Evolutionary conservation across 345 rosid species (phyloP).

Genomic region (Boechera divaricarpa): DNA sequence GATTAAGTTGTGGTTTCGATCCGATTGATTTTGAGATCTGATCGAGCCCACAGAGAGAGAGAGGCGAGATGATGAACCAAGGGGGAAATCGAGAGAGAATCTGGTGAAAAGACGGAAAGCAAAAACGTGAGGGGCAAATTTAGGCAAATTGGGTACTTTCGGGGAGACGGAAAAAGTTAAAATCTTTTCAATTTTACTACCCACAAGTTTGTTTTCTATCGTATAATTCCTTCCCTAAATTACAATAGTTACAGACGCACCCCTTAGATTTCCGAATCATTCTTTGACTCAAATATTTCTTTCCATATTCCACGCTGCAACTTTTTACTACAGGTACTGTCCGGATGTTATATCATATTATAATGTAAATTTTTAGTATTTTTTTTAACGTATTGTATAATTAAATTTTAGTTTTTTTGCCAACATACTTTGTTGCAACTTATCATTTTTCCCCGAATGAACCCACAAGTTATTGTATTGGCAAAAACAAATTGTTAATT

Average conservation of each 20-base stretch:
- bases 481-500: too few relatives aligned
- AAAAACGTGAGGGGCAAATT: conserved; percentile 21
- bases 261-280: background rate
- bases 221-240: conserved; percentile 1
- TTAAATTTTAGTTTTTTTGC: too few relatives aligned
- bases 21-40: conserved; percentile 52
- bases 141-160: conserved; percentile 11
- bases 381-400: too few relatives aligned
- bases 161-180: background rate
- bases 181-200: background rate
- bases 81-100: conserved; percentile 34
- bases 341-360: too few relatives aligned
- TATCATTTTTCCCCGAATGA: too few relatives aligned
- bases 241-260: background rate
- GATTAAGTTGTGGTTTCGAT: conserved; percentile 34
- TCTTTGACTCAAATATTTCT: background rate
- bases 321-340: too few relatives aligned
- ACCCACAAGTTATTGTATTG: too few relatives aligned
- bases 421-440: too few relatives aligned
- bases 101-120: conserved; percentile 39
- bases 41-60: conserved; percentile 20
- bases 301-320: too few relatives aligned
- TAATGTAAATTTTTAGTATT: too few relatives aligned
- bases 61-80: background rate
- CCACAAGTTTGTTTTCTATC: background rate